Percentiles rank a stretch among this genome's conserved stretches.
These are phyloP conservation scores for Flaveria trinervia DNA, from an alignment of 129 eudicot species.

Conservation along the genomic window DNA sequence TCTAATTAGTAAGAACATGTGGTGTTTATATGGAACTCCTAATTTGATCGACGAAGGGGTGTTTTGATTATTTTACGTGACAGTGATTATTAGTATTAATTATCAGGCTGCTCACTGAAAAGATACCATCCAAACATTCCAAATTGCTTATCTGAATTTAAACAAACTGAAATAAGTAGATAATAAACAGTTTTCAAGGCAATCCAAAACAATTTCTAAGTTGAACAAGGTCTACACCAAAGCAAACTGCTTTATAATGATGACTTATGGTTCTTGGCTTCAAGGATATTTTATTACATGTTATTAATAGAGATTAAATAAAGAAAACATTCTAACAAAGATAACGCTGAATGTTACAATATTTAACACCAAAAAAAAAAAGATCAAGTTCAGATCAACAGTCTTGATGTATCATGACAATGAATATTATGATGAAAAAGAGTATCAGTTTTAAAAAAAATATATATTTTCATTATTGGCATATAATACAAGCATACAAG, in stretches of 20 bases:
- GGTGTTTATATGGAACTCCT: neutral
- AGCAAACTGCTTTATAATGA: neutral
- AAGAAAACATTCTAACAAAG: neutral
- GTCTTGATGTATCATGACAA: conserved; percentile 2
- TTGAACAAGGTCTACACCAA: neutral
- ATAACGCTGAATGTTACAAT: neutral
- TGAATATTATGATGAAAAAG: neutral
- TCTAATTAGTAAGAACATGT: neutral
- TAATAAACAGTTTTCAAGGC: neutral
- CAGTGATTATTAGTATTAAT: neutral
- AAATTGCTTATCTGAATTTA: neutral
- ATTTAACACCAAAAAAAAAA: neutral
- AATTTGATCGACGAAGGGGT: neutral
- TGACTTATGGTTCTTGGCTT: neutral
- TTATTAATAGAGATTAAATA: neutral
- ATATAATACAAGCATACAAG: neutral
- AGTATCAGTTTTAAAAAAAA: neutral
- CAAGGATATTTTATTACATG: neutral
- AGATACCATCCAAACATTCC: neutral
- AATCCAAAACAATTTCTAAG: neutral
- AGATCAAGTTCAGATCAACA: neutral
- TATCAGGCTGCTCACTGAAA: neutral
- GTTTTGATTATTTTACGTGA: neutral
- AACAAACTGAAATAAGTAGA: neutral
- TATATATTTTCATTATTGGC: neutral